Evolutionary conservation across 192 early-diverging fungal species (phyloP).

Genomic region (Kickxella alabastrina): DNA sequence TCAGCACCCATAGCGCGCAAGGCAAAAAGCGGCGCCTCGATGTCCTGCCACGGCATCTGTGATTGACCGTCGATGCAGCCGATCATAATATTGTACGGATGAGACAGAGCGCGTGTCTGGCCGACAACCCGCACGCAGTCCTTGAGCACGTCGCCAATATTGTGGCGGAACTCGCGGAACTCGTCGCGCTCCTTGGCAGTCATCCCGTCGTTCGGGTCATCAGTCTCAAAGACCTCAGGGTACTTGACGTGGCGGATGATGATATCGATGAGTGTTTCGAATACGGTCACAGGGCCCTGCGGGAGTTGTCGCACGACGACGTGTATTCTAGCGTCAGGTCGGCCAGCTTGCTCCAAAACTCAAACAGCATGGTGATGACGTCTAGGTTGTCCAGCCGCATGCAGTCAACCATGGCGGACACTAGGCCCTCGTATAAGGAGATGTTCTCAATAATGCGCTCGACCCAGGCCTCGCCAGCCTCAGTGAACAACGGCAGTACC

Average conservation of each 20-base stretch:
- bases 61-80: slow-evolving; percentile 29
- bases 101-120: slow-evolving; percentile 64
- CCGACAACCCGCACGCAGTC: slow-evolving; percentile 86
- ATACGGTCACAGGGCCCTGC: slow-evolving; percentile 63
- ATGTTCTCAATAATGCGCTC: slow-evolving; percentile 65
- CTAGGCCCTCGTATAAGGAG: slow-evolving; percentile 65
- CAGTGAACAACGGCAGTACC: slow-evolving; percentile 83
- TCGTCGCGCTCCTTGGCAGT: slow-evolving; percentile 90
- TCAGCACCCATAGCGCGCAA: slow-evolving; percentile 90
- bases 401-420: slow-evolving; percentile 80
- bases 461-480: slow-evolving; percentile 87
- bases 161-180: slow-evolving; percentile 94
- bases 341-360: slow-evolving; percentile 83
- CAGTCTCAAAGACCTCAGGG: slow-evolving; percentile 49
- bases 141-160: slow-evolving; percentile 96
- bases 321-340: slow-evolving; percentile 55
- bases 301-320: slow-evolving; percentile 49
- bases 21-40: slow-evolving; percentile 94
- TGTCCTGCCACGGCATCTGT: slow-evolving; percentile 75
- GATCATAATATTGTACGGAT: slow-evolving; percentile 59
- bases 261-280: slow-evolving; percentile 70
- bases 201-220: slow-evolving; percentile 57
- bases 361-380: slow-evolving; percentile 84
- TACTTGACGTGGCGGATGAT: slow-evolving; percentile 88
- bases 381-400: slow-evolving; percentile 77